Evolutionary conservation across 2,329 filamentous ascomycete species (phyloP), one percentile per base, ranked within the genome.

Genomic region (Epichloe festucae): DNA sequence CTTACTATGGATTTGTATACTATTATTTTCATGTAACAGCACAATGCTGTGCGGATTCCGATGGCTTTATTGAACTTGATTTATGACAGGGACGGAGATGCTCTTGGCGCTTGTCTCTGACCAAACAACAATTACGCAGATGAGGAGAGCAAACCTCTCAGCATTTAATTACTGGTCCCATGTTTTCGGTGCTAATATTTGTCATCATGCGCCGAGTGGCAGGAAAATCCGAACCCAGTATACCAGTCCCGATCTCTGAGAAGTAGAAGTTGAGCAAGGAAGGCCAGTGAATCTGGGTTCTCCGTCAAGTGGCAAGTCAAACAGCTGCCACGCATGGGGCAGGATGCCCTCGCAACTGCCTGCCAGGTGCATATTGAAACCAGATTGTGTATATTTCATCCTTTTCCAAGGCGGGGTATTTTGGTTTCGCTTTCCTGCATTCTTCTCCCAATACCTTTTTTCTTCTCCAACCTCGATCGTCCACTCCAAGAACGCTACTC

Each of bases 271-370:
- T 42, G 27, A 35, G 11, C 6, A 14, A 36, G 31, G 19, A 12
- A 21, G 14, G 19, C 23, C 21, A 43, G n/a, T 46, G 49, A 38
- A 45, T 34, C 40, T 27, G 11, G 41, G 15, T 40, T 36, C 23
- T 48, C 17, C n/a, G 23, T 49, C 11, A 21, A 40, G 34, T 50
- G 49, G 42, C 39, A 49, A 49, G 17, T 49, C 27, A 36, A 36
- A 23, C 48, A 53, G 46, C 41, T 49, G 51, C 23, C 42, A 46
- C 15, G 12, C 43, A 27, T 46, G 4, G 5, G 51, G 51, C 47
- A 52, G 42, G 51, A 50, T 49, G 42, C 8, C 36, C 51, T 52
- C 19, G 17, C 47, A 50, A 19, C 42, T 50, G 47, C 46, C 46
- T 52, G 50, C 50, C 50, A 52, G 50, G 46, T 49, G 50, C 11